phyloP scores from a whole-genome alignment of 345 rosid genomes.

The Stellera chamaejasme region DNA sequence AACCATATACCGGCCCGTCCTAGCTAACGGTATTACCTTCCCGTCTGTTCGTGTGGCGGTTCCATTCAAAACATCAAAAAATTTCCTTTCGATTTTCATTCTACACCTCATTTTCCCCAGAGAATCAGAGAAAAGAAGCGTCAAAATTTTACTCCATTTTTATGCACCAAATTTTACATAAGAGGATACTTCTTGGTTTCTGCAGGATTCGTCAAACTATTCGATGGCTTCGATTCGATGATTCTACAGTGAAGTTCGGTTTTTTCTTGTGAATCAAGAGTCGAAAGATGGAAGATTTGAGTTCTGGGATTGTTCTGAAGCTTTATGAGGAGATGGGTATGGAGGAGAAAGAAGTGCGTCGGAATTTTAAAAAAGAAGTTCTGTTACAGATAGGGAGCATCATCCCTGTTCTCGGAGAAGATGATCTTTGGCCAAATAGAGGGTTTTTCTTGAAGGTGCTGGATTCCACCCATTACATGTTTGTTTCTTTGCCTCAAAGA shows the following conservation, averaged over 20 bases:
- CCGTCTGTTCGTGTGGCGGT: too few species aligned
- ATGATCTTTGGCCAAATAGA: constrained; percentile 66
- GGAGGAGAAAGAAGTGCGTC: constrained; percentile 19
- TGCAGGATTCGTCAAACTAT: background rate
- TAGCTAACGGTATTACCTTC: too few species aligned
- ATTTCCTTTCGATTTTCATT: background rate
- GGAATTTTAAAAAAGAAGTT: constrained; percentile 29
- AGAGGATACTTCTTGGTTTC: constrained; percentile 4
- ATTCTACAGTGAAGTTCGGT: constrained; percentile 7
- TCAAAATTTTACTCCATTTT: background rate
- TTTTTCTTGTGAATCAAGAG: background rate
- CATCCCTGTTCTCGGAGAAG: constrained; percentile 58
- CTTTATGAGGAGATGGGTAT: constrained; percentile 45
- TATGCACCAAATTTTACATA: background rate
- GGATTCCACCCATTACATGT: constrained; percentile 52
- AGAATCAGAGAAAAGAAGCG: background rate
- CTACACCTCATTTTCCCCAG: background rate
- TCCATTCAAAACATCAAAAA: background rate
- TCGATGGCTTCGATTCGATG: constrained; percentile 8
- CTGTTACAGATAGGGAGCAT: constrained; percentile 65
- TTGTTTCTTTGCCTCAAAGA: constrained; percentile 55
- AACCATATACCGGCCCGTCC: too few species aligned
- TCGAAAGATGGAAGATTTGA: constrained; percentile 34
- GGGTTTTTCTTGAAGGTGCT: constrained; percentile 65
- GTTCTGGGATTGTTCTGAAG: constrained; percentile 48